Evolutionary conservation across 1,139 yeast genomes (phyloP), one percentile per base, ranked within the genome.

Genomic region (Kodamaea suecica): DNA sequence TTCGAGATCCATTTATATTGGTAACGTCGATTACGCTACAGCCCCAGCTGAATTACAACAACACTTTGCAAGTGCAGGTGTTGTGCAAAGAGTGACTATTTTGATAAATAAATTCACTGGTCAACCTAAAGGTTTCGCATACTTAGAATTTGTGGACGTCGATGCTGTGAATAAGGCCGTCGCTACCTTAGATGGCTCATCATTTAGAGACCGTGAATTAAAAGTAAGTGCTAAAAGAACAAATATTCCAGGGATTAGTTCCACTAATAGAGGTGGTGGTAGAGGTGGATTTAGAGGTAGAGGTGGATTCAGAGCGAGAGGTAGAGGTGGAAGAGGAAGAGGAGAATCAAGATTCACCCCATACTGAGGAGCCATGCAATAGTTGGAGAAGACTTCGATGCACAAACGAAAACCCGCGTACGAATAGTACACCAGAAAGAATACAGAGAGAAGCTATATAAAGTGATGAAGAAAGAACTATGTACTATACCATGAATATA

Each of bases 71-170:
- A 59, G 74, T 7, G 80, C 84, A 39, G 97, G 97, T 1, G 70
- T 74, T 3, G 85, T 90, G 32, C 82, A 86, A 49, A 70, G 97
- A 48, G 90, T 90, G 26, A 90, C 96, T 1, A 84, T 90, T 36
- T 63, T 84, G 56, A 66, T 74, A 45, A 84, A 86, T 61, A 80
- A 78, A 52, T 66, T 63, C 50, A 78, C 90, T 0, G 94, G 95
- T 2, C 79, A 73, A 44, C 94, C 95, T 27, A 84, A 83, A 57
- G 95, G 95, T 4, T 85, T 73, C 61, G 95, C 95, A 1, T 86
- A 85, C 57, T 73, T 86, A 48, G 95, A 86, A 54, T 85, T 84
- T 54, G 76, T 80, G 23, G 81, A 78, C 50, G 73, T 73, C 2
- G 73, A 73, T 12, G 69, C 74, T 3, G 92, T 84, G 2, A 63